A percentile compares a stretch with the other conserved stretches of the same genome.
phyloP scores from a whole-genome alignment of 352 stramenopile species.

The Phytophthora nicotianae region DNA sequence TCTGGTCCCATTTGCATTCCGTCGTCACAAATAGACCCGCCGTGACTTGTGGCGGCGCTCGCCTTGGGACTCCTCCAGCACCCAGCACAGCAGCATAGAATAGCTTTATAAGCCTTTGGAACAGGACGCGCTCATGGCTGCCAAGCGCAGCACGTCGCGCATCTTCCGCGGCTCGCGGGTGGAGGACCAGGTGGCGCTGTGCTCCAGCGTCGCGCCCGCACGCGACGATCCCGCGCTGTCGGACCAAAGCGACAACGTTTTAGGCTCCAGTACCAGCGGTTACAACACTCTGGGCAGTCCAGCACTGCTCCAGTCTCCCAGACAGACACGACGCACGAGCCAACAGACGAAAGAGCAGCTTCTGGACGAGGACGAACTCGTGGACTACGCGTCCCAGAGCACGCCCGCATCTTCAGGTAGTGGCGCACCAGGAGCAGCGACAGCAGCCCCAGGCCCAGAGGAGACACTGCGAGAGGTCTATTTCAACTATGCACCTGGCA shows the following conservation, averaged over 20 bases:
- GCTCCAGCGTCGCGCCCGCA: slow-evolving; percentile 22
- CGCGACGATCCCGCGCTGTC: slow-evolving; percentile 21
- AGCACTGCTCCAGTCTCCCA: slow-evolving; percentile 37
- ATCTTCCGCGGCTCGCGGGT: slow-evolving; percentile 58
- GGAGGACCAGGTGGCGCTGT: slow-evolving; percentile 55
- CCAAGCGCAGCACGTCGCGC: slow-evolving; percentile 41
- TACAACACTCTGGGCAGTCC: slow-evolving; percentile 48
- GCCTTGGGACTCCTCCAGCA: not conserved
- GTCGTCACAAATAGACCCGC: slow-evolving; percentile 23
- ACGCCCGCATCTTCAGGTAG: slow-evolving; percentile 14
- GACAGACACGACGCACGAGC: slow-evolving; percentile 16
- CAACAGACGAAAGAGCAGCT: slow-evolving; percentile 16
- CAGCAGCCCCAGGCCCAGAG: slow-evolving; percentile 1
- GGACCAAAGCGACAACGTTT: slow-evolving; percentile 27
- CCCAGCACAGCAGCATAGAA: not conserved
- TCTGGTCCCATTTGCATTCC: slow-evolving; percentile 14
- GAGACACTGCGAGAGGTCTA: slow-evolving; percentile 60
- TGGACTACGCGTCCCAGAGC: slow-evolving; percentile 19
- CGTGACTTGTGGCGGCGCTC: slow-evolving; percentile 3
- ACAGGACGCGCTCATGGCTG: slow-evolving; percentile 23
- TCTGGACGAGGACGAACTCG: slow-evolving; percentile 33
- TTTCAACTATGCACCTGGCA: slow-evolving; percentile 72
- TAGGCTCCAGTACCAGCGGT: slow-evolving; percentile 23
- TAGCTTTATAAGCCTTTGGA: slow-evolving; percentile 1
- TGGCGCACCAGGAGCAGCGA: slow-evolving; percentile 10